Percentiles rank a stretch among this genome's conserved stretches.
Conservation (phyloP, 129 eudicot genomes). For the Tagetes patula region DNA sequence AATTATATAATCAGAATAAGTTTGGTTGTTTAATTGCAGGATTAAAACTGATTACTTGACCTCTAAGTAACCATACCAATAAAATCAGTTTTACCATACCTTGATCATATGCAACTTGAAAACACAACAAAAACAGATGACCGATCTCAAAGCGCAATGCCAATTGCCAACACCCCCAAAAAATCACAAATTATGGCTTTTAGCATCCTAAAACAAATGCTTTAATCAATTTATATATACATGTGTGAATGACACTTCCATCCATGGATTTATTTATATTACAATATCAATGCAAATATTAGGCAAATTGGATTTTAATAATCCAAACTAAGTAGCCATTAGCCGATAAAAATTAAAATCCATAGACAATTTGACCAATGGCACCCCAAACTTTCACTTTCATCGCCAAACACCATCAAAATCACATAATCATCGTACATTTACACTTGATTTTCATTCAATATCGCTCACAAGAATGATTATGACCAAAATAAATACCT, state of each 20-base stretch:
- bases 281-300: too few species aligned
- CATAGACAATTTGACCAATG: too few species aligned
- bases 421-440: too few species aligned
- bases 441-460: too few species aligned
- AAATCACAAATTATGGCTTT: neutral
- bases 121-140: neutral
- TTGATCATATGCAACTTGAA: conserved; percentile 5
- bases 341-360: too few species aligned
- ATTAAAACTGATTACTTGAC: neutral
- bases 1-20: too few species aligned
- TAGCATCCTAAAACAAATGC: neutral
- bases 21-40: neutral
- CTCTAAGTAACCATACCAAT: neutral
- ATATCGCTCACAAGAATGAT: too few species aligned
- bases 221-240: neutral
- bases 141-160: neutral
- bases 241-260: neutral
- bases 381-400: too few species aligned
- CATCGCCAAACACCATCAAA: too few species aligned
- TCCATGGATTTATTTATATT: neutral
- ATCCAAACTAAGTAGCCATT: too few species aligned
- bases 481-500: too few species aligned
- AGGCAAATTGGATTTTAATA: too few species aligned
- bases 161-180: neutral
- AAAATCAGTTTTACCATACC: neutral